These are phyloP conservation scores for Alternaria ethzedia DNA, from an alignment of 2,329 filamentous ascomycete species.

Conservation along the genomic window DNA sequence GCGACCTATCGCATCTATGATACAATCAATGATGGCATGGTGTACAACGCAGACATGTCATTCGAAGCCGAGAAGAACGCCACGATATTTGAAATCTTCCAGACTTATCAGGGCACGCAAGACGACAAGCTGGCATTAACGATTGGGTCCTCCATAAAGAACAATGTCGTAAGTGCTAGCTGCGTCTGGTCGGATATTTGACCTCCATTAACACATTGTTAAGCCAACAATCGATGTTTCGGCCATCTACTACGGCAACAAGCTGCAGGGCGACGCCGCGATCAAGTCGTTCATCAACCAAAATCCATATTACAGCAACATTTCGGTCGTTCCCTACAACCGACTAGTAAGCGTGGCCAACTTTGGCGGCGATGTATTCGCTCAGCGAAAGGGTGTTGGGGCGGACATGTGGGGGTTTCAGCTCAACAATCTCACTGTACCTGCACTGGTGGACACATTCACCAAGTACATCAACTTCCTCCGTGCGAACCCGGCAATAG, in stretches of 20 bases:
- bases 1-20: constrained; percentile 14
- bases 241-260: constrained; percentile 3
- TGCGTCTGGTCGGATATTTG: not conserved
- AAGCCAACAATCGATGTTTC: not conserved
- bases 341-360: not conserved
- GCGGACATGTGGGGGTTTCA: constrained; percentile 3
- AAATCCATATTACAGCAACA: not conserved
- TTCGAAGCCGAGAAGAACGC: not conserved
- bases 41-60: constrained; percentile 8
- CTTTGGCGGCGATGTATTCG: not conserved
- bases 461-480: not conserved
- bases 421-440: not conserved
- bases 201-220: not conserved
- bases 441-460: not conserved
- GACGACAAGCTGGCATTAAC: not conserved
- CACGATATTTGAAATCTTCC: not conserved
- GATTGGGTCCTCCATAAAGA: not conserved
- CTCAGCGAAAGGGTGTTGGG: not conserved
- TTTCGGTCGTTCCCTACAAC: not conserved
- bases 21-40: constrained; percentile 23
- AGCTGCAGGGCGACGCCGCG: not conserved
- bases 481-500: not conserved
- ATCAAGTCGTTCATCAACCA: not conserved
- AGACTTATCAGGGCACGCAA: not conserved
- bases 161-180: not conserved